Evolutionary conservation across 2,329 filamentous ascomycete genomes (phyloP), one percentile per base, ranked within the genome.

Genomic region (Davidsoniella neocaledoniae): DNA sequence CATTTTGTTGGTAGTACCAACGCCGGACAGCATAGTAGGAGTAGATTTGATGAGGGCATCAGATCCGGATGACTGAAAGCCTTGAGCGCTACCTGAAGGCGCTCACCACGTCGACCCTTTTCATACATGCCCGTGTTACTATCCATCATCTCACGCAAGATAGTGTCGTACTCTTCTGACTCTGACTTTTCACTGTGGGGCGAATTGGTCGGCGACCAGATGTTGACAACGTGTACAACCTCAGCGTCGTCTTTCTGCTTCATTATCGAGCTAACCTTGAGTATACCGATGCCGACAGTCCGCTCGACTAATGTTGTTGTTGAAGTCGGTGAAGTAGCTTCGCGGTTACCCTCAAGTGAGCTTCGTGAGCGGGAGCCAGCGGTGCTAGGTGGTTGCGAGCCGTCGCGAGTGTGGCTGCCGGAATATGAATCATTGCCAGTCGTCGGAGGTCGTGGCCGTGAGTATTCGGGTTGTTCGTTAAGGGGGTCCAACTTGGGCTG

Each of bases 1-100:
- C 63, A 96, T 88, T 62, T 91, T 91, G 58, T 73, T 82, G 0
- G 88, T 94, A 62, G 83, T 83, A 51, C 73, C 73, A 53, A 96
- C 76, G 47, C 83, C 81, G 46, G 93, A 82, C 12, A 98, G 76
- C 12, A 93, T 67, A 0, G 90, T 96, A 0, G 91, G 91, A 2
- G 86, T 94, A 44, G 82, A 79, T 59, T 83, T 86, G 59, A 96
- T 83, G 39, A 98, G 73, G 0, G 68, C 70, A 56, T 94, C 86
- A 1, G 86, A 58, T 96, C 86, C 1, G 77, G 70, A 57, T 83
- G 75, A 36, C 78, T 74, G 62, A 95, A 95, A 1, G 83, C 74
- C 57, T 81, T 83, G 12, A 95, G 67, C 53, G 85, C 82, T 1
- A 95, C 68, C 56, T 90, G 83, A 5, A 96, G 66, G 25, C 84